These are phyloP conservation scores for Globisporangium recalcitrans DNA, from an alignment of 352 stramenopile species.

Conservation along the genomic window DNA sequence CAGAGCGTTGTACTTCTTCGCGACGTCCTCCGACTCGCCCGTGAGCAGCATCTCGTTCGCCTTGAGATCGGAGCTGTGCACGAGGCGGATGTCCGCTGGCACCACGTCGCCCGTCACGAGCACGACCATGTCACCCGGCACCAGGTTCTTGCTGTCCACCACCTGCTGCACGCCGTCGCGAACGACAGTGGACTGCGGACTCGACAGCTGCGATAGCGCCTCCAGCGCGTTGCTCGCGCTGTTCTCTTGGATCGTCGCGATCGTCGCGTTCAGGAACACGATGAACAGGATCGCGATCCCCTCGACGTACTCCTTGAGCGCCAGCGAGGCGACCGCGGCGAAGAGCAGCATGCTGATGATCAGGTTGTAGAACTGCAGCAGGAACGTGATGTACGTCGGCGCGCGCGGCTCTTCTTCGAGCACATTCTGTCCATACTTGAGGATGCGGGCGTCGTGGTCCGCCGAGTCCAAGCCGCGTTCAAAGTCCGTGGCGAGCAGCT, in stretches of 20 bases:
- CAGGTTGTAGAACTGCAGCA: conserved; percentile 48
- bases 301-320: conserved; percentile 30
- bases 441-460: background rate
- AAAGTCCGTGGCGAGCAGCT: background rate
- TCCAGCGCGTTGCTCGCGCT: conserved; percentile 32
- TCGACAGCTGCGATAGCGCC: conserved; percentile 33
- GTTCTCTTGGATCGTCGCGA: conserved; percentile 38
- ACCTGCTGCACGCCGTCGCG: conserved; percentile 30
- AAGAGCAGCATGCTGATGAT: conserved; percentile 35
- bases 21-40: conserved; percentile 52
- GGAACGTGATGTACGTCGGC: conserved; percentile 28
- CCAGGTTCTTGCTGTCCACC: conserved; percentile 31
- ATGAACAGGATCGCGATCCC: conserved; percentile 43
- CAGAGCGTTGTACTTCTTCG: conserved; percentile 20
- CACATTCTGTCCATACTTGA: background rate
- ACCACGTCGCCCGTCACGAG: conserved; percentile 86
- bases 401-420: conserved; percentile 5
- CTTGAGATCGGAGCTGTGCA: conserved; percentile 56
- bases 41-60: conserved; percentile 91
- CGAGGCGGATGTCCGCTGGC: conserved; percentile 74
- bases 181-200: conserved; percentile 28
- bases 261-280: conserved; percentile 28
- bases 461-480: background rate
- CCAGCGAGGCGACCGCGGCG: conserved; percentile 22
- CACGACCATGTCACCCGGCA: conserved; percentile 61